Evolutionary conservation across 257 asterid genomes (phyloP), one percentile per base, ranked within the genome.

Genomic region (Pogostemon cablin): DNA sequence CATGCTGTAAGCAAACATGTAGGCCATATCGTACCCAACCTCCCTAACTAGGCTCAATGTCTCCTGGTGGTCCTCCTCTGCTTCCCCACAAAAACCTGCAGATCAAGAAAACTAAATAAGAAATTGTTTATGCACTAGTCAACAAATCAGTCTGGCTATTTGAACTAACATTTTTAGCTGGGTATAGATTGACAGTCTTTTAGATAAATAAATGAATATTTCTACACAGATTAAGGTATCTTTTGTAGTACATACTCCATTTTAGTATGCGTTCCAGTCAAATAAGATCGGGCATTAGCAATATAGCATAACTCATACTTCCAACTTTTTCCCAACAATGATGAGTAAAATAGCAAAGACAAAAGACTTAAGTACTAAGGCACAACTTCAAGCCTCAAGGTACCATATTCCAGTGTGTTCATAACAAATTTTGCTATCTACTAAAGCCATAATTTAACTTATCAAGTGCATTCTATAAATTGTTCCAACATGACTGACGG

Each of bases 1-100:
- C 96, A 91, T 91, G 86, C 99, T 91, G 88, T 91, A 93, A 67
- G 96, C 99, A 85, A 93, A 93, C 98, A 93, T 91, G 82, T 89
- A 93, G 43, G 99, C 99, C 99, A 93, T 89, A 68, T 92, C 96
- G 75, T 89, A 93, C 38, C 93, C 87, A 37, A 93, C 96, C 4
- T 90, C 71, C 72, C 83, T 82, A 4, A 88, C 55, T 9, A 93
- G 90, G 83, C 83, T 84, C 55, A 93, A 69, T 7, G 99, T 93
- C 61, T 86, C 96, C 81, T 86, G 35, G 62, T 93, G 99, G 62
- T 93, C 97, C 76, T 88, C 96, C 81, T 93, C 98, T 3, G 96
- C 86, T 82, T 93, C 99, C 37, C 96, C 98, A 55, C 98, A 93
- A 81, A 93, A 91, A 77, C 99, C 99, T 93, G 87, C 40, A 17